phyloP scores from a whole-genome alignment of 352 stramenopile species.

The Globisporangium barbulae region DNA sequence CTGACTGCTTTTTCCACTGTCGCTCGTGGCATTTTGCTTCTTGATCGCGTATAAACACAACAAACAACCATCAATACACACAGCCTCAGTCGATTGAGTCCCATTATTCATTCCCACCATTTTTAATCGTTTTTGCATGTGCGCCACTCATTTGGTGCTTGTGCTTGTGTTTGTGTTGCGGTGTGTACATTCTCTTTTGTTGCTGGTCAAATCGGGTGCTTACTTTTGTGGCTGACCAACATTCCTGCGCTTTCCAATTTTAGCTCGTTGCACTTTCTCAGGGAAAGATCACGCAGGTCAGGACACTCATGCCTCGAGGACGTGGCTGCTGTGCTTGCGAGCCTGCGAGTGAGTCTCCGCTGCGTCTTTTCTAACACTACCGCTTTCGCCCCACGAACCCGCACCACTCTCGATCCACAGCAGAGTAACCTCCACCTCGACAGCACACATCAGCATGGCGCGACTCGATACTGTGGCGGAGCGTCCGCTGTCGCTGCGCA shows the following conservation, averaged over 20 bases:
- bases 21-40: conserved; percentile 1
- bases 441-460: conserved; percentile 2
- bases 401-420: neutral
- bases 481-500: neutral
- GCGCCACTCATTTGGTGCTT: neutral
- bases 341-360: neutral
- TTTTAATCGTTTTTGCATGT: neutral
- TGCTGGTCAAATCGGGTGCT: neutral
- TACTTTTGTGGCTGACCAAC: neutral
- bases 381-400: neutral
- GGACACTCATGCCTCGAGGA: conserved; percentile 3
- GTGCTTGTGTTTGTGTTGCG: neutral
- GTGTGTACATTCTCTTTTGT: neutral
- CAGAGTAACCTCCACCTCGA: neutral
- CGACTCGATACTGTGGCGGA: conserved; percentile 2
- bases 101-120: neutral
- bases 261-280: conserved; percentile 6
- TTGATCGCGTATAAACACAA: conserved; percentile 7
- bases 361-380: conserved; percentile 8
- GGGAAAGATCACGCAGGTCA: neutral
- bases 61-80: conserved; percentile 14
- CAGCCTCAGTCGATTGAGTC: conserved; percentile 16
- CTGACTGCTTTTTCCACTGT: conserved; percentile 16
- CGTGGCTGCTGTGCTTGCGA: neutral
- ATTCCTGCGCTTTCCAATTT: neutral